Evolutionary conservation across 2,329 filamentous ascomycete species (phyloP).

Genomic region (Monosporascus sp.): DNA sequence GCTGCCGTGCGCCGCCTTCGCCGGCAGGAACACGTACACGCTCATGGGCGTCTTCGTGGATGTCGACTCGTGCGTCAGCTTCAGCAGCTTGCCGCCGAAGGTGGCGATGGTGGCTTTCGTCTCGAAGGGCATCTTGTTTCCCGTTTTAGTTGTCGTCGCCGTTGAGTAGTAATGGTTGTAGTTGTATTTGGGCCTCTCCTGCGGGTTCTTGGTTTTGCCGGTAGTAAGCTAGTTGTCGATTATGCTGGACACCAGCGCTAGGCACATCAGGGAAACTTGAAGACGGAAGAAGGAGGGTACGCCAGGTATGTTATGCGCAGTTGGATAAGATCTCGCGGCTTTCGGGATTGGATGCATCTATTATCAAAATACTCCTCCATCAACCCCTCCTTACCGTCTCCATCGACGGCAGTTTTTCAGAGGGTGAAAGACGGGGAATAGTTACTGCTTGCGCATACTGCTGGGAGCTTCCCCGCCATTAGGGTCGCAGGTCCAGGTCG

Average conservation of each 20-base stretch:
- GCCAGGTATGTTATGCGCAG: too few species aligned
- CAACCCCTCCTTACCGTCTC: neutral
- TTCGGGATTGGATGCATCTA: neutral
- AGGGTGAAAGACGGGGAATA: too few species aligned
- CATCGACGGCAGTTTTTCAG: neutral
- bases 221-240: neutral
- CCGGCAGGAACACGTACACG: constrained; percentile 87
- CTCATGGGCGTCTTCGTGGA: constrained; percentile 83
- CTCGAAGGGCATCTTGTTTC: constrained; percentile 67
- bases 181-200: neutral
- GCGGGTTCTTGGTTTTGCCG: neutral
- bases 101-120: constrained; percentile 84
- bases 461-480: neutral
- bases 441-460: neutral
- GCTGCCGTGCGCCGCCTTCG: constrained; percentile 49
- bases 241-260: too few species aligned
- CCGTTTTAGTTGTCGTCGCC: neutral
- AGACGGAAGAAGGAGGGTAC: too few species aligned
- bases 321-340: too few species aligned
- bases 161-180: neutral
- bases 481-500: neutral
- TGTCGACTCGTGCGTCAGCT: constrained; percentile 79
- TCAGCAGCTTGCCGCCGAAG: constrained; percentile 91
- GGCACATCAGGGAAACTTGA: too few species aligned
- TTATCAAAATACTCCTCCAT: neutral